A percentile compares a stretch with the other conserved stretches of the same genome.
Evolutionary conservation across 148 eudicot genomes (phyloP).

Genomic region (Fagopyrum homotropicum): DNA sequence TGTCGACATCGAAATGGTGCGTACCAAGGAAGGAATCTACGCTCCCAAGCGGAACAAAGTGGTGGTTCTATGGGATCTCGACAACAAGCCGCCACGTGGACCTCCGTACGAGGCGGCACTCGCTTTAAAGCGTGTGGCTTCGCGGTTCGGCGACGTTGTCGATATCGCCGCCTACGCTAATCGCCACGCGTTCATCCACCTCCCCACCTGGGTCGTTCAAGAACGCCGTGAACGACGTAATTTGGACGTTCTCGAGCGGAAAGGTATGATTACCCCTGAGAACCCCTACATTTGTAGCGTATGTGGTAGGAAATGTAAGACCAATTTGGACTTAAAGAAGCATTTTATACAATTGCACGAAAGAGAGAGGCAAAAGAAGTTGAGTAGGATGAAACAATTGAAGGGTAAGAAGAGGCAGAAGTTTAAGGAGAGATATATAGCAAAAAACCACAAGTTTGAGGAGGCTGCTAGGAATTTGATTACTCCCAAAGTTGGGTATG

Average conservation of each 20-base stretch:
- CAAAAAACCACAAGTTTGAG: constrained; percentile 48
- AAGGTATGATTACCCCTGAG: constrained; percentile 31
- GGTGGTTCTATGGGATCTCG: constrained; percentile 74
- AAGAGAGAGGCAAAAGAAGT: constrained; percentile 73
- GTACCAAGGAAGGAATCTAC: constrained; percentile 42
- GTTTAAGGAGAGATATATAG: constrained; percentile 61
- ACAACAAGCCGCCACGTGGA: constrained; percentile 88
- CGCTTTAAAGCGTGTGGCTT: constrained; percentile 39
- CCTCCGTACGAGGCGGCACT: constrained; percentile 69
- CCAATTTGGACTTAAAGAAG: constrained; percentile 61
- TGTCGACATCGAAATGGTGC: constrained; percentile 65
- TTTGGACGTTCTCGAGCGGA: constrained; percentile 47
- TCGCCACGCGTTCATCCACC: constrained; percentile 75
- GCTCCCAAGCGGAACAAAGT: constrained; percentile 61
- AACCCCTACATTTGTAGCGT: constrained; percentile 57
- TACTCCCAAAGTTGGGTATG: constrained; percentile 66
- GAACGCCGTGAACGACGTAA: constrained; percentile 49
- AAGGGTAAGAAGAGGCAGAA: constrained; percentile 79
- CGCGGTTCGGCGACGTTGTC: constrained; percentile 52
- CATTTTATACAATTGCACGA: constrained; percentile 73
- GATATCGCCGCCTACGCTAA: constrained; percentile 79
- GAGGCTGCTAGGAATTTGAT: constrained; percentile 67
- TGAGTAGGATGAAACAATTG: constrained; percentile 57
- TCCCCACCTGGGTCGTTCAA: constrained; percentile 64
- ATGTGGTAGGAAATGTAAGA: constrained; percentile 75